Conservation (phyloP, 2,329 filamentous ascomycete species). For the Neofusicoccum laricinum region DNA sequence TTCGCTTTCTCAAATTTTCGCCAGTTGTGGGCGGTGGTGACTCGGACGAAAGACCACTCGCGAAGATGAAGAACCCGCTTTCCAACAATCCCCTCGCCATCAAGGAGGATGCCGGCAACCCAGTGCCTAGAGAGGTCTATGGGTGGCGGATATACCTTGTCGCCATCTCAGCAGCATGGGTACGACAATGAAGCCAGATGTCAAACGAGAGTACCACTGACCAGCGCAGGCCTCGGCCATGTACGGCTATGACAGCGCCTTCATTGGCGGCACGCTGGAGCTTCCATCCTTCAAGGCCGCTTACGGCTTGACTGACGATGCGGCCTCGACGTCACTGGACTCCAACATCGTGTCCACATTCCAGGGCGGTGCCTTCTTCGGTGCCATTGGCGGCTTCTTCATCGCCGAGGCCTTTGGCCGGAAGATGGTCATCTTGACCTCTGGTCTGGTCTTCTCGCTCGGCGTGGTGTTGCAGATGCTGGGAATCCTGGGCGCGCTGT, state of each 20-base stretch:
- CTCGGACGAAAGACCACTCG: neutral
- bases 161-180: slow-evolving; percentile 66
- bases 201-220: neutral
- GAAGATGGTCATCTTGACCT: slow-evolving; percentile 53
- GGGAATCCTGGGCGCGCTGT: slow-evolving; percentile 54
- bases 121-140: slow-evolving; percentile 54
- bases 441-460: slow-evolving; percentile 56
- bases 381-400: slow-evolving; percentile 57
- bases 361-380: slow-evolving; percentile 66
- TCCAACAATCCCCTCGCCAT: slow-evolving; percentile 5
- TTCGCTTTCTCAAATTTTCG: neutral
- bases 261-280: slow-evolving; percentile 58
- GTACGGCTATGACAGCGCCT: slow-evolving; percentile 53
- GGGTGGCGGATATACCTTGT: slow-evolving; percentile 66
- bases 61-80: slow-evolving; percentile 2
- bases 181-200: neutral
- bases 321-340: slow-evolving; percentile 51
- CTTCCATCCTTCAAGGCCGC: slow-evolving; percentile 55
- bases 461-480: slow-evolving; percentile 60
- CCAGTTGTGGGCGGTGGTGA: neutral
- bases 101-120: neutral
- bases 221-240: slow-evolving; percentile 39
- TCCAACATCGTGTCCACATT: slow-evolving; percentile 69
- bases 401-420: slow-evolving; percentile 57
- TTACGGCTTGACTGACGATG: slow-evolving; percentile 24